Evolutionary conservation across 768 basidiomycete genomes (phyloP).

Genomic region (Suillus hirtellus): DNA sequence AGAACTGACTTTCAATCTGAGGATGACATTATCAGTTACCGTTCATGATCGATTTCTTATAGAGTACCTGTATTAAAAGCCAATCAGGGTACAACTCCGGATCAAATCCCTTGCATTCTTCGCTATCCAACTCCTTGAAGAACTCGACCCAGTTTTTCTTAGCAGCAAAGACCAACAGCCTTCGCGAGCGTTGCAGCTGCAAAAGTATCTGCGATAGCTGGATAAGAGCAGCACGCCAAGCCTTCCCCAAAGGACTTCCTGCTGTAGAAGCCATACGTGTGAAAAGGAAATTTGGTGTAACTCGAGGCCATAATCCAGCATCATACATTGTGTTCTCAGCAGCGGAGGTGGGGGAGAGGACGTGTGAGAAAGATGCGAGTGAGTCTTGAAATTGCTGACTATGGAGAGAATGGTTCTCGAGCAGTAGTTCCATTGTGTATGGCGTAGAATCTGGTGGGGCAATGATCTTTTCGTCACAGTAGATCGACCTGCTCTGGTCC

Average conservation of each 20-base stretch:
- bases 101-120: conserved; percentile 23
- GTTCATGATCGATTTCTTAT: neutral
- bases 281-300: conserved; percentile 34
- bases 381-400: conserved; percentile 8
- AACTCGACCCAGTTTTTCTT: conserved; percentile 33
- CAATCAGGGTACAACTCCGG: conserved; percentile 36
- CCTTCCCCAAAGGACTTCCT: conserved; percentile 11
- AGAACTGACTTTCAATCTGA: conserved; percentile 48
- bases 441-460: neutral
- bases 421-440: conserved; percentile 10
- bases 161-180: conserved; percentile 31
- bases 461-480: conserved; percentile 9
- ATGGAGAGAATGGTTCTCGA: conserved; percentile 14
- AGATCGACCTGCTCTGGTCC: conserved; percentile 14
- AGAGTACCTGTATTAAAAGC: conserved; percentile 44
- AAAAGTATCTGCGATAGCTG: conserved; percentile 31
- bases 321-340: conserved; percentile 20
- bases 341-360: conserved; percentile 18
- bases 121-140: conserved; percentile 26
- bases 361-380: conserved; percentile 2
- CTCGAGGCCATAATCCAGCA: conserved; percentile 40
- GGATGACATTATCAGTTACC: neutral
- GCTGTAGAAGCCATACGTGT: conserved; percentile 30
- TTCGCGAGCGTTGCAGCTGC: conserved; percentile 38
- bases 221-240: conserved; percentile 35